Conservation (phyloP, 2,329 filamentous ascomycete genomes). For the Orbilia brochopaga region DNA sequence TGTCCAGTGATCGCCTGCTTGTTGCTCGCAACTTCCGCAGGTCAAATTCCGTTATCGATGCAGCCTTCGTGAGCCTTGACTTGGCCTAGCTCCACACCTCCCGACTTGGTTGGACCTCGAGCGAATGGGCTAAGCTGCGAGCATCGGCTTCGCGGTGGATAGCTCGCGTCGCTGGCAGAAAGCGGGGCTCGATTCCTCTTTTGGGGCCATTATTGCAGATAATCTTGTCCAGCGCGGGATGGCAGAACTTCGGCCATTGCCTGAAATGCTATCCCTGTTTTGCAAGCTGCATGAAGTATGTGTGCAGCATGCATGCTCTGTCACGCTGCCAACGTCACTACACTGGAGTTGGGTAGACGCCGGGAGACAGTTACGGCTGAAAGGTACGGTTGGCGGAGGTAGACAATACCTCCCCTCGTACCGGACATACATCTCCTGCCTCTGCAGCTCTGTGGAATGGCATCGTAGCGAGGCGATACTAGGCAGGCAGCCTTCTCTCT, state of each 20-base stretch:
- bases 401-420: slow-evolving; percentile 24
- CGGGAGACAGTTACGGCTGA: slow-evolving; percentile 36
- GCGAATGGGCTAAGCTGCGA: slow-evolving; percentile 17
- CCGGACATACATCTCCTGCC: no score
- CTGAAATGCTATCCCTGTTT: slow-evolving; percentile 35
- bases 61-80: slow-evolving; percentile 11
- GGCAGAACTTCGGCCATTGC: background rate
- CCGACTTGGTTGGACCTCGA: slow-evolving; percentile 25
- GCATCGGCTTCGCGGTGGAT: slow-evolving; percentile 18
- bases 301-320: slow-evolving; percentile 34
- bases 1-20: slow-evolving; percentile 18
- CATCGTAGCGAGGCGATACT: background rate
- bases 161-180: slow-evolving; percentile 1
- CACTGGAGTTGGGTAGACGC: slow-evolving; percentile 26
- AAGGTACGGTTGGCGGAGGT: slow-evolving; percentile 29
- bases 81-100: slow-evolving; percentile 19
- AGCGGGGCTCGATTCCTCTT: slow-evolving; percentile 1
- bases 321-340: slow-evolving; percentile 45
- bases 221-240: background rate
- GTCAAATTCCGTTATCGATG: slow-evolving; percentile 51
- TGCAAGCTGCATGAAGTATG: slow-evolving; percentile 18
- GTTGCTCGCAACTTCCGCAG: slow-evolving; percentile 44
- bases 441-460: background rate
- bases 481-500: background rate
- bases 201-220: background rate